Evolutionary conservation across 2,329 filamentous ascomycete species (phyloP).

Genomic region (Apiospora hydei): DNA sequence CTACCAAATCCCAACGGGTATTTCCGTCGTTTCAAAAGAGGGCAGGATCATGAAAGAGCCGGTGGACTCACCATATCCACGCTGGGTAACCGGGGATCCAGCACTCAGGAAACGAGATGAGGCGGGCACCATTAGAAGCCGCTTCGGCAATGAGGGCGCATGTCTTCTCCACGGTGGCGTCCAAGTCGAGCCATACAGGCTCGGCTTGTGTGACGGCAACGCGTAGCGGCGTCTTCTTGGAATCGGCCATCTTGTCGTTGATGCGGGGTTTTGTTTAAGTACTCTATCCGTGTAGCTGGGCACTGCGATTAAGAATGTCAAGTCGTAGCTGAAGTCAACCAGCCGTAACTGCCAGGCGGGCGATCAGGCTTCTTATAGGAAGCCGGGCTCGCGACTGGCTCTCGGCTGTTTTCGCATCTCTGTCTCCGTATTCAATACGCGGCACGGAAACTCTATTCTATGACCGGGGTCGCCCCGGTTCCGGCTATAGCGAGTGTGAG

Average conservation of each 20-base stretch:
- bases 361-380: not conserved
- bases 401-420: not conserved
- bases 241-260: not conserved
- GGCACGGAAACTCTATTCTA: not conserved
- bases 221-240: conserved; percentile 28
- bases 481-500: too few relatives aligned
- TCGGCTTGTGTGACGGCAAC: conserved; percentile 61
- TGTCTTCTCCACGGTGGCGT: conserved; percentile 55
- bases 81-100: conserved; percentile 54
- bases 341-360: too few relatives aligned
- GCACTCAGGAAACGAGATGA: conserved; percentile 56
- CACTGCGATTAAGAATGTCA: not conserved
- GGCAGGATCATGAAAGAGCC: not conserved
- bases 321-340: not conserved
- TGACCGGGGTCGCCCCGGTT: not conserved
- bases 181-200: conserved; percentile 60
- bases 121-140: conserved; percentile 50
- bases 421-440: not conserved
- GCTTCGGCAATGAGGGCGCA: conserved; percentile 57
- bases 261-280: not conserved
- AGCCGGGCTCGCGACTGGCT: not conserved
- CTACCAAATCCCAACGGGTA: not conserved
- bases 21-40: not conserved
- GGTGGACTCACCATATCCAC: conserved; percentile 16
- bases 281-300: not conserved